Evolutionary conservation across 345 rosid species (phyloP).

Genomic region (Jatropha curcas): DNA sequence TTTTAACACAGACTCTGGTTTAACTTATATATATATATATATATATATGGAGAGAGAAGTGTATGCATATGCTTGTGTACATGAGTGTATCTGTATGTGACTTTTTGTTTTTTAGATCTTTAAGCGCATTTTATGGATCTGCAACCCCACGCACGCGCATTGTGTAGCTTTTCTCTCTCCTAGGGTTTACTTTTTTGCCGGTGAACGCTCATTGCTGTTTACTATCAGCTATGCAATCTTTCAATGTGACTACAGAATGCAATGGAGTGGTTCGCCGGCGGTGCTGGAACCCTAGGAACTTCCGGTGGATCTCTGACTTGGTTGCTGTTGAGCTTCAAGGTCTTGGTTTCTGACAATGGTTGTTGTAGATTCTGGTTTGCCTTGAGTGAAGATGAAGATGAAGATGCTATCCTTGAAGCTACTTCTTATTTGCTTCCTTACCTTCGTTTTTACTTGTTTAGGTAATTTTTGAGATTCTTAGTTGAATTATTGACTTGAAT

Average conservation of each 20-base stretch:
- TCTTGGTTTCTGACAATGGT: slow-evolving; percentile 47
- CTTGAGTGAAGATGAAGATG: slow-evolving; percentile 48
- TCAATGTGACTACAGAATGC: slow-evolving; percentile 30
- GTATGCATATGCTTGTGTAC: background rate
- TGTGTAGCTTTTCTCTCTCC: slow-evolving; percentile 30
- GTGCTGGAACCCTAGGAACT: slow-evolving; percentile 19
- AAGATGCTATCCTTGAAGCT: slow-evolving; percentile 23
- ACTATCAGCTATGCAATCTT: slow-evolving; percentile 11
- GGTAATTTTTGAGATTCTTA: slow-evolving; percentile 34
- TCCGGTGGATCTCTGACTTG: slow-evolving; percentile 28
- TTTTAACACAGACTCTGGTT: background rate
- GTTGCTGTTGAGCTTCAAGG: slow-evolving; percentile 19
- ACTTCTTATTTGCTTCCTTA: slow-evolving; percentile 35
- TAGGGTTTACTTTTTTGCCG: slow-evolving; percentile 47
- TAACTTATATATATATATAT: too few relatives aligned
- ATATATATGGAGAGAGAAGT: background rate
- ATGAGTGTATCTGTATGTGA: background rate
- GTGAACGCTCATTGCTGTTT: background rate
- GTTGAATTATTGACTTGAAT: background rate
- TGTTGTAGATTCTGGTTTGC: slow-evolving; percentile 33
- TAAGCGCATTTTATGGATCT: slow-evolving; percentile 78
- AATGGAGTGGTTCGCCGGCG: slow-evolving; percentile 27
- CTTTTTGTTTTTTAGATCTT: slow-evolving; percentile 34
- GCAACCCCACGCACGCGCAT: slow-evolving; percentile 28
- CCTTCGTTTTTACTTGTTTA: slow-evolving; percentile 44